phyloP scores from a whole-genome alignment of 2,329 filamentous ascomycete genomes.

The Penicillium sp. region DNA sequence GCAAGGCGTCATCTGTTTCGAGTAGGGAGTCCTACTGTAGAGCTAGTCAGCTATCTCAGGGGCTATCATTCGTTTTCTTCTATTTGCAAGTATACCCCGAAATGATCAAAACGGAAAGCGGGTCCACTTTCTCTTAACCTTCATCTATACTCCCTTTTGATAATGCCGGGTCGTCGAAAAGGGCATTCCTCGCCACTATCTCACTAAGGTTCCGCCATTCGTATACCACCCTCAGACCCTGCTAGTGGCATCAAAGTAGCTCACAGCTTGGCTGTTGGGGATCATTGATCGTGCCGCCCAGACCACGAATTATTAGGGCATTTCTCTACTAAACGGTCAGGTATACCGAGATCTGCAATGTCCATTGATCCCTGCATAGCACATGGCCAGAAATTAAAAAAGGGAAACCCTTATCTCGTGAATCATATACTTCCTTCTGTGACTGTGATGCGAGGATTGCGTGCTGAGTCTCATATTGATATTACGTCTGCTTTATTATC shows the following conservation, averaged over 20 bases:
- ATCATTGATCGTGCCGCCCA: constrained; percentile 4
- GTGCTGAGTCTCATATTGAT: not conserved
- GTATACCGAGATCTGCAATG: not conserved
- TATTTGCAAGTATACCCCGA: not conserved
- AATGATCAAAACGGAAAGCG: not conserved
- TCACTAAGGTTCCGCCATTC: constrained; percentile 1
- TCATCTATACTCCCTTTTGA: not conserved
- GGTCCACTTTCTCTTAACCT: not conserved
- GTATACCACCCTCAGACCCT: constrained; percentile 12
- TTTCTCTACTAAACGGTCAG: not conserved
- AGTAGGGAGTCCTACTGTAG: constrained; percentile 4
- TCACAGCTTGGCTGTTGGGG: constrained; percentile 7
- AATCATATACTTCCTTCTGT: not conserved
- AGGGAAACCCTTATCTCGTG: not conserved
- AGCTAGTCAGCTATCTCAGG: constrained; percentile 13
- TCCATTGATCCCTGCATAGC: not conserved
- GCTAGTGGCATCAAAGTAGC: constrained; percentile 9
- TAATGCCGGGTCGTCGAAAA: not conserved
- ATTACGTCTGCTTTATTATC: not conserved
- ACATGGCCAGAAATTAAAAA: not conserved
- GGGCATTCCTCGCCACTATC: not conserved
- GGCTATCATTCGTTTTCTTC: constrained; percentile 1
- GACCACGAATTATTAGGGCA: constrained; percentile 1
- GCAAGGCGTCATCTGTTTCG: constrained; percentile 15
- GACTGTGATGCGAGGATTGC: not conserved